Evolutionary conservation across 306 rosid species (phyloP).

Genomic region (Gastrolobium bilobum): DNA sequence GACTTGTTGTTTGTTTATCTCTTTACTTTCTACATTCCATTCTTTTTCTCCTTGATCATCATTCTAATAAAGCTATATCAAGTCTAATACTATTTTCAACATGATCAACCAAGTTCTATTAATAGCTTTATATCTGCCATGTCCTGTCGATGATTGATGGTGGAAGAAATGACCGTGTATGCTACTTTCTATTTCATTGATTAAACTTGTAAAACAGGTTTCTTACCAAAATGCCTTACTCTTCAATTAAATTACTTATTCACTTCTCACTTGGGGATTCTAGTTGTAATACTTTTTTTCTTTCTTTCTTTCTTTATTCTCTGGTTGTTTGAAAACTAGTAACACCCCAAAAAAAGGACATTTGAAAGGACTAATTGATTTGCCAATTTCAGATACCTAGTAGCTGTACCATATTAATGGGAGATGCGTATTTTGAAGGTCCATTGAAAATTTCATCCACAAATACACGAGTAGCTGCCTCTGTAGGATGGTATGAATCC

Average conservation of each 20-base stretch:
- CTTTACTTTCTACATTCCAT: too few species aligned
- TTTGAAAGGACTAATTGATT: background rate
- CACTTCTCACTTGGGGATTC: background rate
- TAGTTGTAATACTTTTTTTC: background rate
- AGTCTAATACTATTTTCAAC: too few species aligned
- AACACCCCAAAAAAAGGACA: background rate
- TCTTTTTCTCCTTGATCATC: too few species aligned
- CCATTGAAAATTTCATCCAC: slow-evolving; percentile 63
- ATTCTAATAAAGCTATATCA: too few species aligned
- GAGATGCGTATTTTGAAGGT: slow-evolving; percentile 58
- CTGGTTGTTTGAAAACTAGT: background rate
- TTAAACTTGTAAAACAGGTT: too few species aligned
- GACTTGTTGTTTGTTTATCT: too few species aligned
- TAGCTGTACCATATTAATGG: slow-evolving; percentile 61
- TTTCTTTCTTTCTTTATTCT: background rate
- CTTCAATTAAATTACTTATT: background rate
- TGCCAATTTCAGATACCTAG: slow-evolving; percentile 31
- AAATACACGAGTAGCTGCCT: slow-evolving; percentile 59
- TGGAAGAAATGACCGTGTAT: too few species aligned
- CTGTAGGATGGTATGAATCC: slow-evolving; percentile 82
- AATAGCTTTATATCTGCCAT: too few species aligned
- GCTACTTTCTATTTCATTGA: too few species aligned
- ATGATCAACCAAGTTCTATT: too few species aligned
- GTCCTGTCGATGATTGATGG: too few species aligned
- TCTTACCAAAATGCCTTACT: too few species aligned